Evolutionary conservation across 768 basidiomycete genomes (phyloP).

Genomic region (Phylloporus sp.): DNA sequence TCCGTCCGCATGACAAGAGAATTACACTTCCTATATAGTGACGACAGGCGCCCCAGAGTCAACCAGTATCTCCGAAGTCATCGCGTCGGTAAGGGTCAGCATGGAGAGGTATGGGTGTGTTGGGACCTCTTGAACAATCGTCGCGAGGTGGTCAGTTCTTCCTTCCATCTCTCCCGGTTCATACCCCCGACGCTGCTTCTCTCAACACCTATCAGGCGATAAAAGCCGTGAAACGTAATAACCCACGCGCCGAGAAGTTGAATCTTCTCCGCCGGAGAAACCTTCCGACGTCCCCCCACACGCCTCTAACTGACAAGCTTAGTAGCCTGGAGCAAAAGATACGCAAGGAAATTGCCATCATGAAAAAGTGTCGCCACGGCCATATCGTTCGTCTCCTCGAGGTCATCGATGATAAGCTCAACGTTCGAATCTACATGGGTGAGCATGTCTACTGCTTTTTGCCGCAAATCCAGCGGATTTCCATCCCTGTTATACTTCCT

Average conservation of each 20-base stretch:
- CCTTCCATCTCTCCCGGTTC: conserved; percentile 5
- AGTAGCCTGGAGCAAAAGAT: conserved; percentile 80
- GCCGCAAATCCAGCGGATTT: conserved; percentile 11
- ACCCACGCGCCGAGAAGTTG: conserved; percentile 66
- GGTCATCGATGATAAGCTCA: conserved; percentile 89
- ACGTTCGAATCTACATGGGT: conserved; percentile 93
- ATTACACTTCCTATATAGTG: conserved; percentile 39
- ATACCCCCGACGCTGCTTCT: conserved; percentile 7
- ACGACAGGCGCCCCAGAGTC: conserved; percentile 48
- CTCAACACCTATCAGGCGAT: conserved; percentile 53
- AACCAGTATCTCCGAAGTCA: conserved; percentile 84
- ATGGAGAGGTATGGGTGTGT: conserved; percentile 84
- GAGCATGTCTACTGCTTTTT: conserved; percentile 32
- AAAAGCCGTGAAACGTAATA: conserved; percentile 72
- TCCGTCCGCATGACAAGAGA: conserved; percentile 49
- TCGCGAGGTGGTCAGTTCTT: conserved; percentile 43
- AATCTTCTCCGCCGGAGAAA: conserved; percentile 48
- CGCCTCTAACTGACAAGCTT: conserved; percentile 62
- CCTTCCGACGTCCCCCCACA: conserved; percentile 40
- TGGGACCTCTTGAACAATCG: conserved; percentile 46
- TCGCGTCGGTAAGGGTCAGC: conserved; percentile 82
- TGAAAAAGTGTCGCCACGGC: conserved; percentile 93
- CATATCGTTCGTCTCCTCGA: conserved; percentile 88
- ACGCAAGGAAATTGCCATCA: conserved; percentile 92
- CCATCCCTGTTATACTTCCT: conserved; percentile 20